Evolutionary conservation across 163 green algal genomes (phyloP).

Genomic region (Scenedesmus sp.): DNA sequence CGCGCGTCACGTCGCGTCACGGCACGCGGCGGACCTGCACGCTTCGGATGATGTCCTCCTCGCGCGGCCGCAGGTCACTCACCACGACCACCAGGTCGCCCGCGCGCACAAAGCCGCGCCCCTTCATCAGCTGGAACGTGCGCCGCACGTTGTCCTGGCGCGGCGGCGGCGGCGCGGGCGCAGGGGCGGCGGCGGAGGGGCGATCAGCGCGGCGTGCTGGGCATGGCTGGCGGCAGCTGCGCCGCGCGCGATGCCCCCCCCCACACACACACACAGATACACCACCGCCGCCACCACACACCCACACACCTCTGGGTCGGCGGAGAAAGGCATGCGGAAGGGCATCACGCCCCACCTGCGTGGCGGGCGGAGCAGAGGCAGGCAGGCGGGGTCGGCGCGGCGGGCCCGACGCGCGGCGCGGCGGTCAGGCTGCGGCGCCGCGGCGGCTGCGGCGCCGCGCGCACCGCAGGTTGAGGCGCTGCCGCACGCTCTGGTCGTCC

Average conservation of each 20-base stretch:
- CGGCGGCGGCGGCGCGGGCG: too few species aligned
- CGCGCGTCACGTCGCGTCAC: background rate
- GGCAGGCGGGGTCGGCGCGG: too few species aligned
- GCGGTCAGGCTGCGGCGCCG: background rate
- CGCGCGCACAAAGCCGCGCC: constrained; percentile 64
- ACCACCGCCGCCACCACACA: too few species aligned
- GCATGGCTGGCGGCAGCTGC: too few species aligned
- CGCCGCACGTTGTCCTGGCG: constrained; percentile 54
- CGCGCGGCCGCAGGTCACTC: constrained; percentile 63
- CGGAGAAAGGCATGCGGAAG: constrained; percentile 76
- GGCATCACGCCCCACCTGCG: constrained; percentile 83
- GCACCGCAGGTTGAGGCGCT: constrained; percentile 75
- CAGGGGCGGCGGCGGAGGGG: too few species aligned
- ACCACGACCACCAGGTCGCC: constrained; percentile 84
- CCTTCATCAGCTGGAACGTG: constrained; percentile 67
- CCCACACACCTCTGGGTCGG: constrained; percentile 64
- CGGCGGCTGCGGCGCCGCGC: background rate
- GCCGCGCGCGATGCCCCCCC: too few species aligned
- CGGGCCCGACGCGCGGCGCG: too few species aligned
- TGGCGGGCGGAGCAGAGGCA: background rate
- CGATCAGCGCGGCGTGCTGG: background rate
- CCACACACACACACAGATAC: too few species aligned
- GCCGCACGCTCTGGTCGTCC: constrained; percentile 63
- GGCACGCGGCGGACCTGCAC: constrained; percentile 71
- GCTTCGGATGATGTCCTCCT: constrained; percentile 60